These are phyloP conservation scores for Canariomyces notabilis DNA, from an alignment of 2,329 filamentous ascomycete species.

Conservation along the genomic window DNA sequence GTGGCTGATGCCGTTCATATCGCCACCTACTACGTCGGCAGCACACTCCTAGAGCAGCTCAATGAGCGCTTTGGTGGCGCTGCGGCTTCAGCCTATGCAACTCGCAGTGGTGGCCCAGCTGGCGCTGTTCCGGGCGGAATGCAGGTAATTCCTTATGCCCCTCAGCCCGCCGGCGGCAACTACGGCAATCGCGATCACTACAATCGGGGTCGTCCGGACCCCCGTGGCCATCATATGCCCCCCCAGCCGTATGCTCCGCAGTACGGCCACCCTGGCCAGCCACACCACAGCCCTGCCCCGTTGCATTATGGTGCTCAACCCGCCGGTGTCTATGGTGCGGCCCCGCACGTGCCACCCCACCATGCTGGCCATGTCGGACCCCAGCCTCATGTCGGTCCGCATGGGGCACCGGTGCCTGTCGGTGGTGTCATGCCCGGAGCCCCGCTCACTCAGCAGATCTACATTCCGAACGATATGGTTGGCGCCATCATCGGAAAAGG, in stretches of 20 bases:
- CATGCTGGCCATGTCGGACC: conserved; percentile 57
- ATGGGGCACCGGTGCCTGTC: conserved; percentile 67
- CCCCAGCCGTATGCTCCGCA: conserved; percentile 66
- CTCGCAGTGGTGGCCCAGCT: conserved; percentile 85
- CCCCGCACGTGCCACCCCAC: conserved; percentile 72
- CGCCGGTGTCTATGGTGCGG: conserved; percentile 65
- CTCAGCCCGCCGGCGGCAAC: conserved; percentile 86
- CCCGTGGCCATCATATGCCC: conserved; percentile 69
- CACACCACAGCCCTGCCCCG: conserved; percentile 59
- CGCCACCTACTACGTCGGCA: conserved; percentile 96
- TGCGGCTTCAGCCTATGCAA: conserved; percentile 95
- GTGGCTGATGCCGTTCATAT: conserved; percentile 98
- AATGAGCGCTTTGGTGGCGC: conserved; percentile 95
- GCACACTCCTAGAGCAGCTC: conserved; percentile 94
- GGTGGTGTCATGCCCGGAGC: conserved; percentile 60
- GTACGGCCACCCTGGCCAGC: conserved; percentile 61
- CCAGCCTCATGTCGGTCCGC: conserved; percentile 59
- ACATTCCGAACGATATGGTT: conserved; percentile 99
- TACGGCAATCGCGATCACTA: conserved; percentile 89
- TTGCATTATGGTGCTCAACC: conserved; percentile 80
- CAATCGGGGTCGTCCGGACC: conserved; percentile 67
- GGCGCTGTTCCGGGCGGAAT: conserved; percentile 94
- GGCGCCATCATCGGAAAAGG: conserved; percentile 98
- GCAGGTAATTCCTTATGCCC: conserved; percentile 98
- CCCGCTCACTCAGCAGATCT: conserved; percentile 95